A percentile compares a stretch with the other conserved stretches of the same genome.
These are phyloP conservation scores for Aspergillus persii DNA, from an alignment of 2,329 filamentous ascomycete genomes.

Conservation along the genomic window DNA sequence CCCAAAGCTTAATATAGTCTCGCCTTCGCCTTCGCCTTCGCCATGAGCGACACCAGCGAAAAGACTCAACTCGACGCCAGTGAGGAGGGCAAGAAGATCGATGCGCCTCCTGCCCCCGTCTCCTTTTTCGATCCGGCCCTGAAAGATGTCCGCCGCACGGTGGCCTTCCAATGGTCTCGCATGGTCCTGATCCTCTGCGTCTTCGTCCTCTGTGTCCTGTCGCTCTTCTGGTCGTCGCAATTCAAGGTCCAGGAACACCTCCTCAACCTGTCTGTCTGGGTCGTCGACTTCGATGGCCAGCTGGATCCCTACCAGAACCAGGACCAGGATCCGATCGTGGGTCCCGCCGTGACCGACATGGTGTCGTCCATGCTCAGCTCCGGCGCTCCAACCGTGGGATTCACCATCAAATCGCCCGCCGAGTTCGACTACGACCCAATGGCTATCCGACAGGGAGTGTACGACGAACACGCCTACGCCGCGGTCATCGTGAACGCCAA, in stretches of 20 bases:
- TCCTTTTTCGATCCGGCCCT: constrained; percentile 28
- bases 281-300: constrained; percentile 63
- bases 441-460: constrained; percentile 57
- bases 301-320: constrained; percentile 51
- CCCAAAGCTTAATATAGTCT: not conserved
- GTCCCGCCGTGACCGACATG: constrained; percentile 51
- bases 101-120: constrained; percentile 18
- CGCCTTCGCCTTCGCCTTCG: too few species aligned
- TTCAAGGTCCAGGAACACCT: constrained; percentile 52
- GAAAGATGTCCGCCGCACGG: constrained; percentile 17
- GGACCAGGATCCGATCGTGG: constrained; percentile 49
- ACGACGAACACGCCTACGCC: constrained; percentile 59
- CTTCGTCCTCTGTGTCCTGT: constrained; percentile 57
- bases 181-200: constrained; percentile 47
- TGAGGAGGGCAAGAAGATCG: constrained; percentile 7
- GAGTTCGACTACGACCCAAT: constrained; percentile 57
- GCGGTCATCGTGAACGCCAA: constrained; percentile 64
- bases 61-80: not conserved
- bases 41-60: not conserved
- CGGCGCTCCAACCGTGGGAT: constrained; percentile 48
- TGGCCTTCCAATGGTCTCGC: constrained; percentile 24
- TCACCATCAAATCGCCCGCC: constrained; percentile 46
- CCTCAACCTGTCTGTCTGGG: constrained; percentile 51
- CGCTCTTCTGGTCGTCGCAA: constrained; percentile 62
- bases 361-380: constrained; percentile 45